Evolutionary conservation across 225 moss, liverwort and hornwort species (phyloP), one percentile per base, ranked within the genome.

Genomic region (Antitrichia curtipendula): DNA sequence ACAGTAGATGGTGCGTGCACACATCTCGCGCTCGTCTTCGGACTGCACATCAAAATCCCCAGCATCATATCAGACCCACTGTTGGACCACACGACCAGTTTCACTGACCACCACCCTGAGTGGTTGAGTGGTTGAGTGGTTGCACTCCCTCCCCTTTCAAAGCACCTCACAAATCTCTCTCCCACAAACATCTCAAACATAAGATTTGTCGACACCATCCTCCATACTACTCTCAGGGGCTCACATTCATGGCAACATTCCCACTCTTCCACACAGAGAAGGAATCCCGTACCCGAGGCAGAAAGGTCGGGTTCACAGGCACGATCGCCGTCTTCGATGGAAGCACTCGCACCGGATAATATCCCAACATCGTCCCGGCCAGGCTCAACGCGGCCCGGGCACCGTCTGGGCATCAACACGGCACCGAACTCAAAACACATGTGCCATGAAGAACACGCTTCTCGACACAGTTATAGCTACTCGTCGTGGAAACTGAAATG

Each of bases 1-100:
- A 93, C 98, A 98, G 92, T 98, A 98, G 53, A 98, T 97, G 83
- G 98, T 98, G 76, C 98, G 95, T 53, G 96, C 97, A 59, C 97
- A 98, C 97, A 98, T 98, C 94, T 98, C 98, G 71, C 98, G 94
- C 87, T 98, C 98, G 87, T 97, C 98, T 90, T 98, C 97, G 15
- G 98, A 97, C 96, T 96, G 95, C 89, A 93, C 82, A 80, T 7
- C 47, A 80, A 80, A 80, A 57, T 13, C 45, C 27, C 20, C 80
- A 45, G 12, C 13, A 59, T 17, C 79, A 2, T 7, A 73, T 89
- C 81, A 91, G 53, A 78, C 7, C 54, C 69, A 13, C 3, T 52
- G 5, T 31, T 12, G 52, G 18, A 65, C 64, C 21, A 10, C 58
- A 23, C 50, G 50, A 24, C 27, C 76, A n/a, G 23, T 18, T 57